Conservation (phyloP, 164 flowering plant species). For the Vitis rupestris region DNA sequence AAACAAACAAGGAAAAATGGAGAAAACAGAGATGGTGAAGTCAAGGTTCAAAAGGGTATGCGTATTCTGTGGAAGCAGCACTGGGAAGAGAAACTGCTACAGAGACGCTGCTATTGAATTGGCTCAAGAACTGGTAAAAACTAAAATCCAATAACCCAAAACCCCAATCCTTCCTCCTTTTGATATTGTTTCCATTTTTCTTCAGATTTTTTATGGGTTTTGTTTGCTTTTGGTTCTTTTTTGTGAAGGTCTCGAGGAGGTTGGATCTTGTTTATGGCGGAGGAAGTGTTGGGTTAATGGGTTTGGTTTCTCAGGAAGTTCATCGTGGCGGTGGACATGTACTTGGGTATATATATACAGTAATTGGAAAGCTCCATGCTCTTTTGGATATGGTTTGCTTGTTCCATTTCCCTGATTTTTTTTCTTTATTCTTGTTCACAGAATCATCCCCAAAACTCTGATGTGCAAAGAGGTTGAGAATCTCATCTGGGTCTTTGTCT, state of each 20-base stretch:
- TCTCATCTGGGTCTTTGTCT: neutral
- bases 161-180: neutral
- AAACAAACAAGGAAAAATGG: conserved; percentile 11
- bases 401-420: neutral
- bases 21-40: conserved; percentile 11
- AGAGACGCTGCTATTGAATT: conserved; percentile 42
- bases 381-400: neutral
- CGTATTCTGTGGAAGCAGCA: conserved; percentile 53
- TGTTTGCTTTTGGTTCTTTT: neutral
- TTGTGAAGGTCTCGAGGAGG: conserved; percentile 31
- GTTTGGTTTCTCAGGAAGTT: conserved; percentile 39
- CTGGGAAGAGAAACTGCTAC: conserved; percentile 37
- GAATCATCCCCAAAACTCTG: conserved; percentile 52
- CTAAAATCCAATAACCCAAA: too few species aligned
- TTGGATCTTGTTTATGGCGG: conserved; percentile 61
- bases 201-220: neutral
- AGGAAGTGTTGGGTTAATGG: conserved; percentile 57
- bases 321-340: conserved; percentile 55
- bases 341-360: conserved; percentile 35
- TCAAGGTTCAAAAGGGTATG: conserved; percentile 44
- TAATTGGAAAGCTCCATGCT: neutral
- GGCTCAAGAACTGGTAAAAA: conserved; percentile 35
- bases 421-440: conserved; percentile 13
- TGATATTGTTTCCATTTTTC: neutral
- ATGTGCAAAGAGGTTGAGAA: conserved; percentile 51